Conservation (phyloP, 495 filamentous ascomycete species). For the Astrocystis sublimbata region DNA sequence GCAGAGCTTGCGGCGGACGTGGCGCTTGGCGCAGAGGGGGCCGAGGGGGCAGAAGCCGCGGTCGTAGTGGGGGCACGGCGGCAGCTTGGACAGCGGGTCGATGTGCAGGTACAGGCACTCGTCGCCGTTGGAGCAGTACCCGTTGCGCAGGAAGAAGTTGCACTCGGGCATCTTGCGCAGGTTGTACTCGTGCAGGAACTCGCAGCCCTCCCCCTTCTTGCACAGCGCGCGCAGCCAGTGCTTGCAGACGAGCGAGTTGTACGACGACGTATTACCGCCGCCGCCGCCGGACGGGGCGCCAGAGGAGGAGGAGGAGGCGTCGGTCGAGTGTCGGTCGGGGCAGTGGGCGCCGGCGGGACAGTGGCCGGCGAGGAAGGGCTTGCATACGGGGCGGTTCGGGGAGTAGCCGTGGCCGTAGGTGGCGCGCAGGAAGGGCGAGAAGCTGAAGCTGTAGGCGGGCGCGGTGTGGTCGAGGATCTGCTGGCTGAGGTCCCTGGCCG, state of each 20-base stretch:
- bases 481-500: slow-evolving; percentile 39
- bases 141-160: slow-evolving; percentile 84
- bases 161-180: slow-evolving; percentile 97
- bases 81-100: slow-evolving; percentile 74
- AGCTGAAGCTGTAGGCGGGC: slow-evolving; percentile 67
- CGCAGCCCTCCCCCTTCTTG: slow-evolving; percentile 94
- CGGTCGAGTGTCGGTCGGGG: slow-evolving; percentile 55
- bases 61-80: slow-evolving; percentile 92
- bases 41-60: slow-evolving; percentile 93
- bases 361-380: slow-evolving; percentile 68
- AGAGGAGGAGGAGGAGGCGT: slow-evolving; percentile 21
- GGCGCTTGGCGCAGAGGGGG: slow-evolving; percentile 80
- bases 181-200: slow-evolving; percentile 98
- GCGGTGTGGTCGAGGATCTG: slow-evolving; percentile 54
- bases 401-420: slow-evolving; percentile 76
- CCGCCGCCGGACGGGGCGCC: slow-evolving; percentile 14
- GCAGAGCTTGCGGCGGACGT: slow-evolving; percentile 76
- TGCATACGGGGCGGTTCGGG: slow-evolving; percentile 75
- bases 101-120: slow-evolving; percentile 97
- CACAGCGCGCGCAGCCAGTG: slow-evolving; percentile 97
- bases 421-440: slow-evolving; percentile 70
- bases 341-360: slow-evolving; percentile 77
- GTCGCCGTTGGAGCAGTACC: slow-evolving; percentile 93
- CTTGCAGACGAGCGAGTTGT: slow-evolving; percentile 86
- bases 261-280: slow-evolving; percentile 39